Conservation (phyloP, 2,329 filamentous ascomycete species). For the Trichoderma koningii region DNA sequence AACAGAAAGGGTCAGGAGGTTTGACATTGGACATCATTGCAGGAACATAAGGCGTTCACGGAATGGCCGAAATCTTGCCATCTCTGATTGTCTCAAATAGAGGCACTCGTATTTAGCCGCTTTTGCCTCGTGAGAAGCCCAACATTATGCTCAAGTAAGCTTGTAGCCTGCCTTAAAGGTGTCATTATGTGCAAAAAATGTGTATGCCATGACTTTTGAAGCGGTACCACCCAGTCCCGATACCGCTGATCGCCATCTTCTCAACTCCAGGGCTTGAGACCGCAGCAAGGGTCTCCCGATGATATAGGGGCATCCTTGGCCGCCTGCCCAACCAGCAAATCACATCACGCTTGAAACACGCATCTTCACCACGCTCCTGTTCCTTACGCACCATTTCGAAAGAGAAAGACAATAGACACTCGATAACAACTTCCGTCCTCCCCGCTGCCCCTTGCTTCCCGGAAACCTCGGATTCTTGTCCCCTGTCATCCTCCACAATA, state of each 20-base stretch:
- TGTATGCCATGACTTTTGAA: background rate
- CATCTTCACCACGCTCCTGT: conserved; percentile 13
- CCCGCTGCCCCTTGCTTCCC: conserved; percentile 20
- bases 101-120: background rate
- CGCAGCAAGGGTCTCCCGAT: background rate
- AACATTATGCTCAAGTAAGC: background rate
- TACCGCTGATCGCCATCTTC: background rate
- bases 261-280: conserved; percentile 1
- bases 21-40: too few relatives aligned
- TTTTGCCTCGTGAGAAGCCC: background rate
- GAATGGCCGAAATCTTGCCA: too few relatives aligned
- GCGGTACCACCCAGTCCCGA: background rate
- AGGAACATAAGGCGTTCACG: too few relatives aligned
- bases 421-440: conserved; percentile 20
- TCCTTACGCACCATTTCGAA: conserved; percentile 15
- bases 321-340: conserved; percentile 3
- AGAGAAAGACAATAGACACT: conserved; percentile 2
- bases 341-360: conserved; percentile 13
- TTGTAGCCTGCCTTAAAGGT: background rate
- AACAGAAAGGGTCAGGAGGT: too few relatives aligned
- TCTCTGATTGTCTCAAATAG: too few relatives aligned
- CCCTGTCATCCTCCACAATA: conserved; percentile 5
- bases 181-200: background rate
- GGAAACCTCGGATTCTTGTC: conserved; percentile 4
- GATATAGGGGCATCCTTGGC: conserved; percentile 5